Evolutionary conservation across 768 basidiomycete genomes (phyloP).

Genomic region (Tulasnella sp.): DNA sequence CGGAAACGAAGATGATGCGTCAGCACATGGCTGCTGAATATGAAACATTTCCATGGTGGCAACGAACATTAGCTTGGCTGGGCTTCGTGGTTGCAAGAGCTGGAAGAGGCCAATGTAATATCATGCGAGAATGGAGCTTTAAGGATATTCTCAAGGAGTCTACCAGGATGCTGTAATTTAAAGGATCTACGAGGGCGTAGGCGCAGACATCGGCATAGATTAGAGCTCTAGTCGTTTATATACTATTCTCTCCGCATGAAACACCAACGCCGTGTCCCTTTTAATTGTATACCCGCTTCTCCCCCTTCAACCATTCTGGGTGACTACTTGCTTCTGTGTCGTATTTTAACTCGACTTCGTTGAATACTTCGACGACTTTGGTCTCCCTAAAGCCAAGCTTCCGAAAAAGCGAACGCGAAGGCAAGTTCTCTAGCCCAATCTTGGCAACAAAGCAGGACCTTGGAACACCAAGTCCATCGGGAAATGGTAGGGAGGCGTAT

Average conservation of each 20-base stretch:
- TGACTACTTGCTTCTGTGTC: background rate
- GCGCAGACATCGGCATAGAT: background rate
- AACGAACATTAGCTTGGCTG: constrained; percentile 10
- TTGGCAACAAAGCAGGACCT: constrained; percentile 59
- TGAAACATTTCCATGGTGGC: background rate
- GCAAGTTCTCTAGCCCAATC: constrained; percentile 62
- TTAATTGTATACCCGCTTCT: constrained; percentile 9
- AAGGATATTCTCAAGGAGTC: constrained; percentile 16
- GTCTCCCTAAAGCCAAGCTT: constrained; percentile 70
- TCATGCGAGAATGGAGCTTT: constrained; percentile 21
- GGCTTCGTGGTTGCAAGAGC: constrained; percentile 3
- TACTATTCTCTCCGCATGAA: background rate
- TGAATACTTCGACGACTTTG: constrained; percentile 68
- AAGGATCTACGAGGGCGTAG: background rate
- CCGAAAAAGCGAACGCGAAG: constrained; percentile 70
- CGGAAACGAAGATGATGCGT: constrained; percentile 34
- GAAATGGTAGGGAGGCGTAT: constrained; percentile 48
- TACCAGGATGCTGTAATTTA: background rate
- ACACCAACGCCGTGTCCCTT: background rate
- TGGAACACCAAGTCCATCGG: constrained; percentile 41
- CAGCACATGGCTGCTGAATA: constrained; percentile 21
- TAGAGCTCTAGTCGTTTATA: background rate
- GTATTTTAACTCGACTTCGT: constrained; percentile 76
- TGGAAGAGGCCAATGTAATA: constrained; percentile 11
- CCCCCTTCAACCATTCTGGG: constrained; percentile 7